These are phyloP conservation scores for Triticum urartu DNA, from an alignment of 176 grass and related monocot species.

Conservation along the genomic window DNA sequence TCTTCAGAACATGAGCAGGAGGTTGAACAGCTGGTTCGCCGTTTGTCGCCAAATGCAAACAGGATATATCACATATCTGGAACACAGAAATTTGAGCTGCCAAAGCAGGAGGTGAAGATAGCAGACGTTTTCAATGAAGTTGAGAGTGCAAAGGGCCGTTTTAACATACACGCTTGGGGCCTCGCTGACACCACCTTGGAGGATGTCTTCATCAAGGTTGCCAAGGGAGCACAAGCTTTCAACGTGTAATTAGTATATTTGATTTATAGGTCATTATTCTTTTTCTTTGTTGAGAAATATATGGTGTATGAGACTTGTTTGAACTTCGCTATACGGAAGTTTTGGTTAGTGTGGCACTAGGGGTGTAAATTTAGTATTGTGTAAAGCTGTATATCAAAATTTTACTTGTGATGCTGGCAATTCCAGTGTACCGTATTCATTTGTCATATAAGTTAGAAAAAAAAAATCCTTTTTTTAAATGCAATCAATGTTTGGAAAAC, in stretches of 20 bases:
- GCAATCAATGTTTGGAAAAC: too few species aligned
- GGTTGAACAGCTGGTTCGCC: constrained; percentile 41
- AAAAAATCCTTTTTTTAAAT: too few species aligned
- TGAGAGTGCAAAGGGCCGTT: constrained; percentile 35
- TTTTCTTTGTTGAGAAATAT: background rate
- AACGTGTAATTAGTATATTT: background rate
- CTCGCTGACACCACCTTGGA: constrained; percentile 59
- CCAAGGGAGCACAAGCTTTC: constrained; percentile 42
- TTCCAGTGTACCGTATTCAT: background rate
- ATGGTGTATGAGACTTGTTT: background rate
- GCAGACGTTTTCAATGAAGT: constrained; percentile 50
- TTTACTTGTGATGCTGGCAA: background rate
- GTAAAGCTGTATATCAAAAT: background rate
- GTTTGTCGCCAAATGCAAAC: constrained; percentile 41
- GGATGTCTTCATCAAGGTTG: constrained; percentile 61
- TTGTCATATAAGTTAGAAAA: background rate
- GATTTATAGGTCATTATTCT: background rate
- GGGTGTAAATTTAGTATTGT: constrained; percentile 8
- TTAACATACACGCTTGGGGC: constrained; percentile 53
- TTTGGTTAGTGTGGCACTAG: background rate
- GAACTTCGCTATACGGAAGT: background rate
- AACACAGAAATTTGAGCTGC: constrained; percentile 62
- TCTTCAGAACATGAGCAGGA: constrained; percentile 46
- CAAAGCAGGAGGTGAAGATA: constrained; percentile 55
- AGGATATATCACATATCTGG: constrained; percentile 60